phyloP scores from a whole-genome alignment of 1,139 yeast genomes.

The Candida buenavistaensis region DNA sequence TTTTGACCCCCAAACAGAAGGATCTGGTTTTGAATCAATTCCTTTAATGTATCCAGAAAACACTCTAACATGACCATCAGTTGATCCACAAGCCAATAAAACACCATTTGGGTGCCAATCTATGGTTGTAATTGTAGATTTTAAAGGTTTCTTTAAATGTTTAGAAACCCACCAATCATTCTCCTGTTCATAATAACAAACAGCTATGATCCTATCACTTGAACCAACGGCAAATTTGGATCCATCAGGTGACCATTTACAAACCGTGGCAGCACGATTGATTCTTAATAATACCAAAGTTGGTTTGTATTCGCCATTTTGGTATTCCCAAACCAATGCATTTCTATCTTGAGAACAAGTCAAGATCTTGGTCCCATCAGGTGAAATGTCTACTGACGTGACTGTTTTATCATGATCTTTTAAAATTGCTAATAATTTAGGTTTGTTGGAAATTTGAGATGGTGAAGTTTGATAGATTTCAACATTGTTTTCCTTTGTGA shows the following conservation, averaged over 20 bases:
- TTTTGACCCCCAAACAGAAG: conserved; percentile 90
- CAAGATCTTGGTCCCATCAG: conserved; percentile 79
- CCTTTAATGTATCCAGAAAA: conserved; percentile 93
- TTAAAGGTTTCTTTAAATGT: conserved; percentile 90
- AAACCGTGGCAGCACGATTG: conserved; percentile 91
- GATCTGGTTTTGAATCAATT: conserved; percentile 78
- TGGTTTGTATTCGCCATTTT: conserved; percentile 61
- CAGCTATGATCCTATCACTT: conserved; percentile 90
- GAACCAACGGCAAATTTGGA: conserved; percentile 96
- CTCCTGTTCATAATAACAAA: conserved; percentile 93
- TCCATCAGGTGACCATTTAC: conserved; percentile 93
- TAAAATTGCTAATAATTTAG: conserved; percentile 60
- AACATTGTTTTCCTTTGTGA: conserved; percentile 75
- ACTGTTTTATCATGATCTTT: conserved; percentile 91
- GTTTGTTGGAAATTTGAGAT: conserved; percentile 31
- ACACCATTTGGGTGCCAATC: conserved; percentile 97
- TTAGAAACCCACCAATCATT: conserved; percentile 99
- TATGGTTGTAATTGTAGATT: conserved; percentile 79
- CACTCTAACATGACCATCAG: conserved; percentile 93
- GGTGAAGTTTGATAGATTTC: conserved; percentile 66
- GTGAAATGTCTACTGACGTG: conserved; percentile 90
- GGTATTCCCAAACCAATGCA: conserved; percentile 92
- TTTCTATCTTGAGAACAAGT: conserved; percentile 98
- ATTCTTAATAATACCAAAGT: conserved; percentile 90
- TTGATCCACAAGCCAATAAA: conserved; percentile 84